Evolutionary conservation across 2,329 filamentous ascomycete species (phyloP).

Genomic region (Diaporthe amygdali): DNA sequence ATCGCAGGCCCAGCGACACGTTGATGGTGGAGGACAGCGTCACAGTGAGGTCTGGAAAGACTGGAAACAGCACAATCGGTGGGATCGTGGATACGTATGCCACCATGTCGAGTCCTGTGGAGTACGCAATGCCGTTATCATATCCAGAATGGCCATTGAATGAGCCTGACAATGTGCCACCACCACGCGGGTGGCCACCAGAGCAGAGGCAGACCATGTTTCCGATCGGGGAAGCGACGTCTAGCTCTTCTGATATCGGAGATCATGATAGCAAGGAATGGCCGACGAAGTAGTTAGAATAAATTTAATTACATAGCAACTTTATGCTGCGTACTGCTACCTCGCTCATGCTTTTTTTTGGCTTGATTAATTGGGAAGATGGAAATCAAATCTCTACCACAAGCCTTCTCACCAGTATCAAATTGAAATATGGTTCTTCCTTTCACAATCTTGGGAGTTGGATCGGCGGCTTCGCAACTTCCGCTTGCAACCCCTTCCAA

Average conservation of each 20-base stretch:
- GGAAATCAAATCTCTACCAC: too few species aligned
- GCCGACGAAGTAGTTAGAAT: too few species aligned
- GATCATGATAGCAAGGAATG: background rate
- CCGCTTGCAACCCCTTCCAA: too few species aligned
- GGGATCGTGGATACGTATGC: background rate
- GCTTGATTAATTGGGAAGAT: too few species aligned
- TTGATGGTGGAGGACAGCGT: background rate
- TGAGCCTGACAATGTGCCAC: background rate
- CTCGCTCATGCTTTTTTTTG: too few species aligned
- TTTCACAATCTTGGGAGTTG: too few species aligned
- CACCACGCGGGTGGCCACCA: background rate
- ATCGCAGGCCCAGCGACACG: background rate
- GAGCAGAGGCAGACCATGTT: constrained; percentile 7
- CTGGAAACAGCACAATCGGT: constrained; percentile 1
- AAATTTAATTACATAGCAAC: background rate
- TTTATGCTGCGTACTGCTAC: too few species aligned
- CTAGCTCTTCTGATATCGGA: background rate
- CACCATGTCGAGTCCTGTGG: background rate
- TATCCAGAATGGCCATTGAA: constrained; percentile 4
- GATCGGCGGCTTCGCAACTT: background rate
- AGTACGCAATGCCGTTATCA: background rate
- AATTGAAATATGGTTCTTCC: too few species aligned
- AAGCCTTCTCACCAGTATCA: too few species aligned
- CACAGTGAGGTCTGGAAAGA: background rate
- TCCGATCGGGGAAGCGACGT: background rate